A percentile compares a stretch with the other conserved stretches of the same genome.
Evolutionary conservation across 805 yeast genomes (phyloP).

Genomic region (Metschnikowia rubicola): DNA sequence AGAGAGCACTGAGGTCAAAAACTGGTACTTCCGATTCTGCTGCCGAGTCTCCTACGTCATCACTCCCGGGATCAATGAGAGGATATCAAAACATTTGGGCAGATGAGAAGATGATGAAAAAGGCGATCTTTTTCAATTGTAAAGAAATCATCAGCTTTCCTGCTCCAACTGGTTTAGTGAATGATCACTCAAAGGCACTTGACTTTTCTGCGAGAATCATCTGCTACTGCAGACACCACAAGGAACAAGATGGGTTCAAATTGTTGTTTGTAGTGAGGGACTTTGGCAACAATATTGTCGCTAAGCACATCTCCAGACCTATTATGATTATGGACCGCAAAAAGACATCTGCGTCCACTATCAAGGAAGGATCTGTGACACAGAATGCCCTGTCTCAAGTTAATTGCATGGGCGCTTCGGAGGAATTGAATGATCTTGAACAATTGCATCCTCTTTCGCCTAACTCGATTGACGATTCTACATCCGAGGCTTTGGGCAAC

Average conservation of each 20-base stretch:
- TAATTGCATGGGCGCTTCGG: slow-evolving; percentile 1
- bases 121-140: slow-evolving; percentile 88
- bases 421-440: slow-evolving; percentile 7
- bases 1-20: slow-evolving; percentile 90
- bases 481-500: slow-evolving; percentile 48
- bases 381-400: neutral
- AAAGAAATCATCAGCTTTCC: slow-evolving; percentile 80
- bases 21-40: slow-evolving; percentile 24
- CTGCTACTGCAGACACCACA: slow-evolving; percentile 95
- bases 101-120: slow-evolving; percentile 66
- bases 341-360: slow-evolving; percentile 45
- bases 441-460: slow-evolving; percentile 50
- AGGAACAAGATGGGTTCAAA: slow-evolving; percentile 81
- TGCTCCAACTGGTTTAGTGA: slow-evolving; percentile 46
- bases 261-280: slow-evolving; percentile 67
- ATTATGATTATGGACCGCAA: slow-evolving; percentile 95
- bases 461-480: slow-evolving; percentile 58
- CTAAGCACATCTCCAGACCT: slow-evolving; percentile 64
- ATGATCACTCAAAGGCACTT: slow-evolving; percentile 33
- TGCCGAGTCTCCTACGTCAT: slow-evolving; percentile 11
- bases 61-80: slow-evolving; percentile 26
- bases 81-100: slow-evolving; percentile 70
- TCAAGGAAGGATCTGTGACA: slow-evolving; percentile 11
- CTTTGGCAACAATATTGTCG: slow-evolving; percentile 58
- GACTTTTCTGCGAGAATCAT: slow-evolving; percentile 72